A percentile compares a stretch with the other conserved stretches of the same genome.
These are phyloP conservation scores for Pleodorina starrii DNA, from an alignment of 139 green algal species.

Conservation along the genomic window DNA sequence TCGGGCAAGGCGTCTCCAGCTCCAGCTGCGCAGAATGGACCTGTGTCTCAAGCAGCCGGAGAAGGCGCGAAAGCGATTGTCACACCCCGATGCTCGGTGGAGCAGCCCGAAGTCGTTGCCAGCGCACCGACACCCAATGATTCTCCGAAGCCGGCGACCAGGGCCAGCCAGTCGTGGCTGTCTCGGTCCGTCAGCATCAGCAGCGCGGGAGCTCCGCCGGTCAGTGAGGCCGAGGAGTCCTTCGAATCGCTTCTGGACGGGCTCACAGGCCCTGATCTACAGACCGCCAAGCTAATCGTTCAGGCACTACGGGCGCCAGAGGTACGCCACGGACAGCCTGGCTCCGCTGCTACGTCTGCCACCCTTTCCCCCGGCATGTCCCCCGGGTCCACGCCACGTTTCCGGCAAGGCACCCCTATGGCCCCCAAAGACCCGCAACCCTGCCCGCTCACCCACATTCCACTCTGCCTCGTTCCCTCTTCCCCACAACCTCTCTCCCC, in stretches of 20 bases:
- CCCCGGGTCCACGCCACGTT: too few relatives aligned
- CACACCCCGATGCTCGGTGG: neutral
- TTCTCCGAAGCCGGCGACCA: neutral
- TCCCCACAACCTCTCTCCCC: too few relatives aligned
- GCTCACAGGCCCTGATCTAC: neutral
- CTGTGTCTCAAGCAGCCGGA: neutral
- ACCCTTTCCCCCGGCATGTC: too few relatives aligned
- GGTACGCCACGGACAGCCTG: neutral
- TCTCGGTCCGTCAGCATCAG: neutral
- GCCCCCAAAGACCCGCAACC: too few relatives aligned
- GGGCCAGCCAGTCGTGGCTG: too few relatives aligned
- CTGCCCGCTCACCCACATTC: too few relatives aligned
- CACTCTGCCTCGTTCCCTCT: too few relatives aligned
- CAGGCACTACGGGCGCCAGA: slow-evolving; percentile 18
- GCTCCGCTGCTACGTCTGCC: too few relatives aligned
- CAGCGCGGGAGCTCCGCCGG: neutral
- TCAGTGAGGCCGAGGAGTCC: neutral
- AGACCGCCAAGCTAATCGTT: neutral
- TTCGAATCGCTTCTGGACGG: slow-evolving; percentile 18
- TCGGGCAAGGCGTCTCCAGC: neutral
- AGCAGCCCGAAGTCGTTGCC: neutral
- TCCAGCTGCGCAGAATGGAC: too few relatives aligned
- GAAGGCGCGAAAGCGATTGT: neutral
- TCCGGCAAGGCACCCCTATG: too few relatives aligned
- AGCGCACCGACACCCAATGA: neutral